These are phyloP conservation scores for Pseudopyrenochaeta lycopersici DNA, from an alignment of 2,329 filamentous ascomycete genomes.

Conservation along the genomic window DNA sequence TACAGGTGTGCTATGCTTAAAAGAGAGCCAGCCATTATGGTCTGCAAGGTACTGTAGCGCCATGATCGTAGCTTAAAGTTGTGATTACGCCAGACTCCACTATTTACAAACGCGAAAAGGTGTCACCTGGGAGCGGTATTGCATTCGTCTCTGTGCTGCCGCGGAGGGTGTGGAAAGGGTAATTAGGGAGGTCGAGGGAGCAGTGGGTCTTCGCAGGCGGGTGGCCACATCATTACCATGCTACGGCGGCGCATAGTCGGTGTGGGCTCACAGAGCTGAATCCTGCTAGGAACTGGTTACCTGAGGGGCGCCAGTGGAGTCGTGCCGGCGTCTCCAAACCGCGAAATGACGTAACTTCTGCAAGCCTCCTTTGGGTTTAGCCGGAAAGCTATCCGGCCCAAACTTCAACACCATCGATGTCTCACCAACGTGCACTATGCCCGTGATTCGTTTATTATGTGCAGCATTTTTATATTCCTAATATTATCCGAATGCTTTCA, in stretches of 20 bases:
- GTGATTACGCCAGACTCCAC: conserved; percentile 1
- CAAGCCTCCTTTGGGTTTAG: conserved; percentile 8
- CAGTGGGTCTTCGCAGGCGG: conserved; percentile 4
- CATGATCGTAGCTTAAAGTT: conserved; percentile 24
- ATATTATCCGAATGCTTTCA: too few species aligned
- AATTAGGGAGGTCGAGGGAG: not conserved
- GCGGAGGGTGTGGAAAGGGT: not conserved
- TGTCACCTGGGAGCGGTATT: not conserved
- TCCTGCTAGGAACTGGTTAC: conserved; percentile 24
- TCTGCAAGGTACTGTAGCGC: conserved; percentile 48
- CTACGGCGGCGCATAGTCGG: conserved; percentile 14
- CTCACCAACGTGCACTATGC: not conserved
- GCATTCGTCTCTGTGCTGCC: not conserved
- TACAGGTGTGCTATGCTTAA: conserved; percentile 53
- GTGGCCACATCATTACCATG: conserved; percentile 16
- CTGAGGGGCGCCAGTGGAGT: conserved; percentile 21
- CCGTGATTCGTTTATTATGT: too few species aligned
- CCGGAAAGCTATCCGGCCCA: not conserved
- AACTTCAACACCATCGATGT: not conserved
- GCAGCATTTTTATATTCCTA: too few species aligned
- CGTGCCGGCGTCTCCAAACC: conserved; percentile 13
- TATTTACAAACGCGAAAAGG: not conserved
- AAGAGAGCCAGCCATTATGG: conserved; percentile 50
- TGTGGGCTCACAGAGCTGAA: conserved; percentile 27
- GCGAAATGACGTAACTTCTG: conserved; percentile 3